These are phyloP conservation scores for Ogataea populi-albae DNA, from an alignment of 805 yeast genomes.

Conservation along the genomic window DNA sequence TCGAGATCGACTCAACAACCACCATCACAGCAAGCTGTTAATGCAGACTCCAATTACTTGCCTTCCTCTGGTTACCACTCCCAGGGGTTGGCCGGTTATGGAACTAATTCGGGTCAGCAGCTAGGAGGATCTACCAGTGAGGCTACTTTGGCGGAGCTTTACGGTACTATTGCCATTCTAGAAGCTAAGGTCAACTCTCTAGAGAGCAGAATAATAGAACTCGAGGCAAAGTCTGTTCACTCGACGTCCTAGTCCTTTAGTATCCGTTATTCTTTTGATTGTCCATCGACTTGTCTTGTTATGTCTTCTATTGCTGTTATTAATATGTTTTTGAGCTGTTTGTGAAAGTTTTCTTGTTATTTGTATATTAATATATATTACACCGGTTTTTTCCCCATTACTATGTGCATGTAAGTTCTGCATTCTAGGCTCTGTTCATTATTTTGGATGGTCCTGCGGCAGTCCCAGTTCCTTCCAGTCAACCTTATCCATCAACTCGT, in stretches of 20 bases:
- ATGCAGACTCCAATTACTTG: constrained; percentile 10
- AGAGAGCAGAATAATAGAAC: constrained; percentile 17
- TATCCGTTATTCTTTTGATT: neutral
- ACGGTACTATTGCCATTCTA: constrained; percentile 19
- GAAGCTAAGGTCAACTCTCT: constrained; percentile 20
- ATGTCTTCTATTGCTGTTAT: neutral
- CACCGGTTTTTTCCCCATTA: too few species aligned
- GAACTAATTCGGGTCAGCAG: constrained; percentile 5
- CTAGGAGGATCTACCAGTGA: constrained; percentile 7
- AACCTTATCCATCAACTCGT: constrained; percentile 41
- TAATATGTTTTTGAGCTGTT: neutral
- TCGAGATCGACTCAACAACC: constrained; percentile 18
- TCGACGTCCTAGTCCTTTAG: constrained; percentile 5
- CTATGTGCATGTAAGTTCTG: too few species aligned
- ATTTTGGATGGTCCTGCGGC: constrained; percentile 29
- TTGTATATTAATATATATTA: neutral
- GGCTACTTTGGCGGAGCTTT: constrained; percentile 13
- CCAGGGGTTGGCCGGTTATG: constrained; percentile 10
- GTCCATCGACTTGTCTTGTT: neutral
- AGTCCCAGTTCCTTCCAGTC: constrained; percentile 37
- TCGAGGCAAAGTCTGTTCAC: constrained; percentile 15
- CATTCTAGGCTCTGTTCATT: too few species aligned
- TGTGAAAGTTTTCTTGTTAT: neutral
- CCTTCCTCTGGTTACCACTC: constrained; percentile 10
- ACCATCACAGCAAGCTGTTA: constrained; percentile 6